Evolutionary conservation across 768 basidiomycete genomes (phyloP), one percentile per base, ranked within the genome.

Genomic region (Xerocomellus intermedius): DNA sequence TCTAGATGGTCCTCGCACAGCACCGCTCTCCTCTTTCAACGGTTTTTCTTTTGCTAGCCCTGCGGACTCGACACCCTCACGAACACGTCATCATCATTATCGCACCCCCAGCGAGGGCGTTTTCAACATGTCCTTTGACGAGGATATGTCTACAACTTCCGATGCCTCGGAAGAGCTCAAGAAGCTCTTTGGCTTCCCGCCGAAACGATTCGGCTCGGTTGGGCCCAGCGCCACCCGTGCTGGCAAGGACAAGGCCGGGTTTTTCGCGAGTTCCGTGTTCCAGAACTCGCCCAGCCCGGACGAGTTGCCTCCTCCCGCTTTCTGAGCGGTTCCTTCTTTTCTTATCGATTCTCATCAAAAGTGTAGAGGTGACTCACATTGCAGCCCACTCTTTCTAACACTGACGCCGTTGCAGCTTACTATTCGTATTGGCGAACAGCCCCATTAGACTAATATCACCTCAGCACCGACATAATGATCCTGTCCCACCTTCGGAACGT

Each of bases 261-360:
- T 82, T 66, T 91, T 88, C 70, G 89, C 89, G 61, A 90, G 87
- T 64, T 90, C 88, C 32, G 76, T 79, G 64, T 91, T 90, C 82
- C 89, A 91, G 79, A 91, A 90, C 76, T 89, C 87, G 55, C 89
- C 89, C 16, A 89, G 85, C 64, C 89, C 89, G 49, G 89, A 91
- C 57, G 88, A 88, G 66, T 73, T 91, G 45, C 89, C 89, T 43
- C 81, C 83, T 56, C 87, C 87, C 52, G 74, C 78, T 59, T 84
- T 87, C 66, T 71, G 50, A 71, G 68, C 68, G 69, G 73, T 75
- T 48, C 79, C 69, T 79, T 69, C 69, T 48, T 63, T 55, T 52
- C 45, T 47, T 38, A 7, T 54, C 12, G 57, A 57, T 61, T 61
- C 44, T 41, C 22, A 61, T 59, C 67, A 64, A 67, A 67, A 72